A percentile compares a stretch with the other conserved stretches of the same genome.
These are phyloP conservation scores for Mitragyna speciosa DNA, from an alignment of 257 asterid genomes.

Conservation along the genomic window DNA sequence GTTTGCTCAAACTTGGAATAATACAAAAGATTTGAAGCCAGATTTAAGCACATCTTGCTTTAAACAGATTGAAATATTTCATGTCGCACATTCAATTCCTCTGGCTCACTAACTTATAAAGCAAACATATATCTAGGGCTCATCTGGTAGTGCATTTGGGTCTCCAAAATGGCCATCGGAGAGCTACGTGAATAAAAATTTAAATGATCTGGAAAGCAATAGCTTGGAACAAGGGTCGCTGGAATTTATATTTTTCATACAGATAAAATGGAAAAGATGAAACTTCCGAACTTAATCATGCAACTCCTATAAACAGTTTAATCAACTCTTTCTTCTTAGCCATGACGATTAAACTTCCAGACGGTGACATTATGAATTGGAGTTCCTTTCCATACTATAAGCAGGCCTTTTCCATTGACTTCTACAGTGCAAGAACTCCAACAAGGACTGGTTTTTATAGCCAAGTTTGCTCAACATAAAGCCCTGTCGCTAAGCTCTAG, in stretches of 20 bases:
- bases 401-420: slow-evolving; percentile 38
- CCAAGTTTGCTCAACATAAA: slow-evolving; percentile 35
- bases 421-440: slow-evolving; percentile 32
- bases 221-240: too few relatives aligned
- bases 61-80: not conserved
- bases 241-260: too few relatives aligned
- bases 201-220: too few relatives aligned
- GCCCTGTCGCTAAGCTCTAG: slow-evolving; percentile 34
- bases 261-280: too few relatives aligned
- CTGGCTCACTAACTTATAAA: not conserved
- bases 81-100: not conserved
- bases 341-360: not conserved
- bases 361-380: slow-evolving; percentile 42
- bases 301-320: too few relatives aligned
- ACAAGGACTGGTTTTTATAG: slow-evolving; percentile 28
- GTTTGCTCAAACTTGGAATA: not conserved
- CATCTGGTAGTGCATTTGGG: not conserved
- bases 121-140: not conserved
- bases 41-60: not conserved
- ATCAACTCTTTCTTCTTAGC: too few relatives aligned
- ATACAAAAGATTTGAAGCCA: not conserved
- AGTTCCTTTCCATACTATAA: slow-evolving; percentile 45
- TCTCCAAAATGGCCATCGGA: too few relatives aligned
- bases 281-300: too few relatives aligned
- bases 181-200: too few relatives aligned